These are phyloP conservation scores for Castanopsis chinensis DNA, from an alignment of 306 rosid genomes.

Conservation along the genomic window DNA sequence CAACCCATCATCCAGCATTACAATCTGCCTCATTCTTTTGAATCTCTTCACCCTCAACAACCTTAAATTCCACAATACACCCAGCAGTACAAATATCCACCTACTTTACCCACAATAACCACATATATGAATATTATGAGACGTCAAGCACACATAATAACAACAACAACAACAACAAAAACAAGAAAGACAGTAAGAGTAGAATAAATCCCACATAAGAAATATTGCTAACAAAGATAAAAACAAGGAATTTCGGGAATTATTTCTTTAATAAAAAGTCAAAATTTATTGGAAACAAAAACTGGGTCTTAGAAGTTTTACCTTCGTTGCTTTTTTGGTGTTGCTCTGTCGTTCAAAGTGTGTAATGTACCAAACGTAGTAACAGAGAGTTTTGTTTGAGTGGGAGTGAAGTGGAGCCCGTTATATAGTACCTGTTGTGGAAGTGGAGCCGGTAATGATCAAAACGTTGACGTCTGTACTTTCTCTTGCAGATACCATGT, in stretches of 20 bases:
- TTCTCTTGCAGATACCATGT: too few relatives aligned
- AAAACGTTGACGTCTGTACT: too few relatives aligned
- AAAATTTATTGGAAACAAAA: too few relatives aligned
- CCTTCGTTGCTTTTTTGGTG: too few relatives aligned
- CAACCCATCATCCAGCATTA: conserved; percentile 4
- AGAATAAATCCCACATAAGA: not conserved
- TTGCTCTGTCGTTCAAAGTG: too few relatives aligned
- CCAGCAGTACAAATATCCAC: not conserved
- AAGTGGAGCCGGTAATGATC: too few relatives aligned
- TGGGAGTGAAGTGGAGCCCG: too few relatives aligned
- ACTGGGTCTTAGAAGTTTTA: too few relatives aligned
- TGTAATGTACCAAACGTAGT: too few relatives aligned
- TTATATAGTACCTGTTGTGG: too few relatives aligned
- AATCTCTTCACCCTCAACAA: not conserved
- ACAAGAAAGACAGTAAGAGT: not conserved
- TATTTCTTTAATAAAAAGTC: too few relatives aligned
- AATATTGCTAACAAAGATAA: not conserved
- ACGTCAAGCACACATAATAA: not conserved
- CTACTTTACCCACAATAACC: not conserved
- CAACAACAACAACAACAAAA: not conserved
- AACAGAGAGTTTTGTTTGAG: too few relatives aligned
- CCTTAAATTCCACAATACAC: not conserved
- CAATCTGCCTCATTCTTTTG: not conserved
- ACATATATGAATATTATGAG: not conserved
- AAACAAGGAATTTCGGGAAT: not conserved